Evolutionary conservation across 805 yeast species (phyloP), one percentile per base, ranked within the genome.

Genomic region (Candida maltosa): DNA sequence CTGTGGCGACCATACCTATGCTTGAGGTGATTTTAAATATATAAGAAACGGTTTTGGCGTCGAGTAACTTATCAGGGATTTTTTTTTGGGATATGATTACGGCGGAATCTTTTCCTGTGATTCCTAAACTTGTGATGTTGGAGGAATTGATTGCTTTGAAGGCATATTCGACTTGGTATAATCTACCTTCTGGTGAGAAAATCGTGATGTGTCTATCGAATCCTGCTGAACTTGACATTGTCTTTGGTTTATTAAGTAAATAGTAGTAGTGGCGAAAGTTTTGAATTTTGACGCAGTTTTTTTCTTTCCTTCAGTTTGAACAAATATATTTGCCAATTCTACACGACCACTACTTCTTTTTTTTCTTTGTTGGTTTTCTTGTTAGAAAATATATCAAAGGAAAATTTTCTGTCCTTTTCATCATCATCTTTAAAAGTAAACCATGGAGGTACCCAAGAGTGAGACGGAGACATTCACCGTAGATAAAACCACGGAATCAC

Each of bases 201-300:
- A 93, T 89, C 19, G 98, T 93, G 61, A 93, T 93, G 62, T 93
- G 98, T 72, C 98, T 85, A 69, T 93, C 98, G 61, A 89, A 93
- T 36, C 98, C 98, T n/a, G 97, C 95, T 44, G 81, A 72, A 44
- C 78, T 81, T 70, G 40, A 34, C 41, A 39, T 35, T 22, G 28
- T 11, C 16, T n/a, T 26, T 26, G 14, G n/a, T n/a, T 14, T 20
- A n/a, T 18, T 11, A 14, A 17, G 29, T 21, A 21, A 21, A 10
- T 21, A 21, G 23, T 21, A 10, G 10, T 25, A 24, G 36, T 32
- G 36, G 36, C 36, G 25, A 32, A 25, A 7, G 16, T n/a, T n/a
- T n/a, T n/a, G n/a, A n/a, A n/a, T n/a, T n/a, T n/a, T n/a, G n/a
- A n/a, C n/a, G n/a, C n/a, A n/a, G n/a, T n/a, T n/a, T n/a, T n/a